phyloP scores from a whole-genome alignment of 2,329 filamentous ascomycete genomes.

The Dactylella cylindrospora region DNA sequence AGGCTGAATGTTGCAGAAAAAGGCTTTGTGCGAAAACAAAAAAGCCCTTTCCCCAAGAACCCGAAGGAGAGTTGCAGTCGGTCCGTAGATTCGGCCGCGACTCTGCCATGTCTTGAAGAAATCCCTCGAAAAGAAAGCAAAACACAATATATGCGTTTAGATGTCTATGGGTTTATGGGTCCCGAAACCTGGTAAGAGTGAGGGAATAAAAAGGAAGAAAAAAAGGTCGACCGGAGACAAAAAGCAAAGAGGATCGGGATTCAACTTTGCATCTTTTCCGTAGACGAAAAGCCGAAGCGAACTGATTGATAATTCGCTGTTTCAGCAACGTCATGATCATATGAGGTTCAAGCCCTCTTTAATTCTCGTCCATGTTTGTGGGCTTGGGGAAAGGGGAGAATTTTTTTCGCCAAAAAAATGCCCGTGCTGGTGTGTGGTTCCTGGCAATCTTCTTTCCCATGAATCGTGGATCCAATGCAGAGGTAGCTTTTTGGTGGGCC shows the following conservation, averaged over 20 bases:
- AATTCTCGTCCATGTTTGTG: background rate
- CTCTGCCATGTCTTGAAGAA: conserved; percentile 35
- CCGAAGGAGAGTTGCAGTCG: conserved; percentile 13
- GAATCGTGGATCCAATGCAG: no score
- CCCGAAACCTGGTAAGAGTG: no score
- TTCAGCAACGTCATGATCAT: conserved; percentile 44
- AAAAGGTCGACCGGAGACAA: background rate
- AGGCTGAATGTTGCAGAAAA: conserved; percentile 24
- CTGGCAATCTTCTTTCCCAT: conserved; percentile 12
- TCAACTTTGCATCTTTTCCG: background rate
- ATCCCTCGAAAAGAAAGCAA: conserved; percentile 31
- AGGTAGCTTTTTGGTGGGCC: no score
- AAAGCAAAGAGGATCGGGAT: conserved; percentile 1
- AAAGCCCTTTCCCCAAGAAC: no score
- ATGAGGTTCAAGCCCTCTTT: conserved; percentile 20
- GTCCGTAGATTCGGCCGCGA: conserved; percentile 27
- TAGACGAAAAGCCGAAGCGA: conserved; percentile 8
- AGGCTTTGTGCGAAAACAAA: conserved; percentile 21
- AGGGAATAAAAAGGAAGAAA: no score
- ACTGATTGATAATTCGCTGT: conserved; percentile 9
- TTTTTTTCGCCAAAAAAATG: no score
- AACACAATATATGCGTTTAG: conserved; percentile 2
- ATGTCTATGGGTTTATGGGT: no score
- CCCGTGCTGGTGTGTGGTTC: conserved; percentile 9
- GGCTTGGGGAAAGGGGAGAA: conserved; percentile 38